A percentile compares a stretch with the other conserved stretches of the same genome.
phyloP scores from a whole-genome alignment of 768 basidiomycete species.

The Naematelia encephala region DNA sequence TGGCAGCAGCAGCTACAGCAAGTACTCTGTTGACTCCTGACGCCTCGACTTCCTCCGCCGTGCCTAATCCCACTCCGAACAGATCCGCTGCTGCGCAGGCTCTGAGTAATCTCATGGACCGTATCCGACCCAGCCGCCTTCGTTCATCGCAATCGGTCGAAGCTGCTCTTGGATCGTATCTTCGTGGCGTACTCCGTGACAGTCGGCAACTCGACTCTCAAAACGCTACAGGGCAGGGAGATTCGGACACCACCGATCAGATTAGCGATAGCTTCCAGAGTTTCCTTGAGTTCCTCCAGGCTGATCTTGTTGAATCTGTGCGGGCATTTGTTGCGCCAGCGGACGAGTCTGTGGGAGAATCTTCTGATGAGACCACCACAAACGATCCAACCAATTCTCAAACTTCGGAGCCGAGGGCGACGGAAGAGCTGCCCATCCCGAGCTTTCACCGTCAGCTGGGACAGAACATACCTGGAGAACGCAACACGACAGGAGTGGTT shows the following conservation, averaged over 20 bases:
- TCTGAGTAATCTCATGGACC: constrained; percentile 23
- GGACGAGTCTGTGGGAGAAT: not conserved
- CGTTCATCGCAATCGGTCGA: constrained; percentile 24
- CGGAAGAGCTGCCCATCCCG: constrained; percentile 4
- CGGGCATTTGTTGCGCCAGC: constrained; percentile 25
- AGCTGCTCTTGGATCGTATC: constrained; percentile 55
- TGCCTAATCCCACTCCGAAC: constrained; percentile 57
- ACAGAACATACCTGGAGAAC: constrained; percentile 16
- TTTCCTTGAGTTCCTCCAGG: constrained; percentile 31
- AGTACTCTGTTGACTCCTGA: constrained; percentile 72
- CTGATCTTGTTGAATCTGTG: constrained; percentile 29
- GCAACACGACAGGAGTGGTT: constrained; percentile 11
- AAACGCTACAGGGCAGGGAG: constrained; percentile 35
- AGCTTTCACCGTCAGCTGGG: constrained; percentile 27
- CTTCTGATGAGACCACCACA: not conserved
- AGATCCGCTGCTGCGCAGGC: constrained; percentile 48
- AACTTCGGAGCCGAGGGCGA: not conserved
- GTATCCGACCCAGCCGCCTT: constrained; percentile 23
- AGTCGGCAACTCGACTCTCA: constrained; percentile 1
- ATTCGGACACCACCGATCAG: not conserved
- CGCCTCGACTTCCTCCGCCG: constrained; percentile 7
- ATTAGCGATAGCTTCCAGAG: constrained; percentile 23
- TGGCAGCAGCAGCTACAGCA: constrained; percentile 87
- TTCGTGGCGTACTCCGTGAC: constrained; percentile 37
- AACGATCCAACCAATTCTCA: constrained; percentile 1